Percentiles rank a stretch among this genome's conserved stretches.
These are phyloP conservation scores for Aspergillus jensenii DNA, from an alignment of 2,329 filamentous ascomycete genomes.

Conservation along the genomic window DNA sequence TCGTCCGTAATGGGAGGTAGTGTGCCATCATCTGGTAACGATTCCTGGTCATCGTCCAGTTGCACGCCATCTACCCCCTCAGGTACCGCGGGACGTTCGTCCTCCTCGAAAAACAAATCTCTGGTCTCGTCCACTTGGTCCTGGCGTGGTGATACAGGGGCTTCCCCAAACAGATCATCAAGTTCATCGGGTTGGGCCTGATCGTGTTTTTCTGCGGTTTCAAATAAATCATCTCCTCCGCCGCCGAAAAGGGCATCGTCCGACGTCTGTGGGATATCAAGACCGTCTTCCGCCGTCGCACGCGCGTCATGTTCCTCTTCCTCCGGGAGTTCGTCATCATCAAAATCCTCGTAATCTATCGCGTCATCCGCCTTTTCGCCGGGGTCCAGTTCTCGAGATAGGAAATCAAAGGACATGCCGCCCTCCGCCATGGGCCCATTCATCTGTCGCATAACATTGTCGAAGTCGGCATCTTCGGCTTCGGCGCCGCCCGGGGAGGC, in stretches of 20 bases:
- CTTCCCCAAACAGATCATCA: conserved; percentile 52
- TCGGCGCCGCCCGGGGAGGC: conserved; percentile 19
- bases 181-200: conserved; percentile 39
- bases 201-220: conserved; percentile 19
- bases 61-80: conserved; percentile 16
- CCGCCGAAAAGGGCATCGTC: conserved; percentile 26
- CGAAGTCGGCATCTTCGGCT: conserved; percentile 39
- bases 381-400: conserved; percentile 41
- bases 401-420: conserved; percentile 39
- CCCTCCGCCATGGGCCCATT: conserved; percentile 36
- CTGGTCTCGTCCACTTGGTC: conserved; percentile 31
- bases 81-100: conserved; percentile 22
- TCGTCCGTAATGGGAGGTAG: conserved; percentile 32
- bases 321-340: conserved; percentile 85
- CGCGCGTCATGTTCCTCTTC: conserved; percentile 36
- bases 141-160: conserved; percentile 34
- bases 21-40: conserved; percentile 27
- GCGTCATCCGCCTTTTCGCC: conserved; percentile 89
- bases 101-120: conserved; percentile 34
- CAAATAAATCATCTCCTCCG: conserved; percentile 43
- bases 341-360: conserved; percentile 85
- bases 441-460: conserved; percentile 43
- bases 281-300: conserved; percentile 46
- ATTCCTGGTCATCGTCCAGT: conserved; percentile 29
- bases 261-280: conserved; percentile 53